phyloP scores from a whole-genome alignment of 2,329 filamentous ascomycete genomes.

The Paecilomyces sp. region DNA sequence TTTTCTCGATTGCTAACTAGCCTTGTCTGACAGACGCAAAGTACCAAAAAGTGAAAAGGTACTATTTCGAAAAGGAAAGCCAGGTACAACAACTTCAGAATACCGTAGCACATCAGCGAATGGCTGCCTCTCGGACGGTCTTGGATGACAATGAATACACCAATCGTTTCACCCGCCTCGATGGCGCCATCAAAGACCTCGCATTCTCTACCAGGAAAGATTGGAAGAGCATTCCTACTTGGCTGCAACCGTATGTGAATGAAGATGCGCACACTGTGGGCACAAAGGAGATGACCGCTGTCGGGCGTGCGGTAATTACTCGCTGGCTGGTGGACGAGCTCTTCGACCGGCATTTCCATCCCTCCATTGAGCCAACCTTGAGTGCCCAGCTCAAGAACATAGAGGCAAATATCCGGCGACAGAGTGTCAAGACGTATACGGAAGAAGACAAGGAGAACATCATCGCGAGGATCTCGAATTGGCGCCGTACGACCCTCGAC shows the following conservation, averaged over 20 bases:
- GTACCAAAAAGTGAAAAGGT: slow-evolving; percentile 95
- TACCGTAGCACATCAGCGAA: slow-evolving; percentile 89
- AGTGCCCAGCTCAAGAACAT: slow-evolving; percentile 77
- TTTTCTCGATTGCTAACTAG: background rate
- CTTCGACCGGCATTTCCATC: slow-evolving; percentile 89
- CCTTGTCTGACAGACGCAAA: slow-evolving; percentile 61
- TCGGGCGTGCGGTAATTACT: slow-evolving; percentile 81
- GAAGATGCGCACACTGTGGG: slow-evolving; percentile 77
- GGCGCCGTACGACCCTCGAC: slow-evolving; percentile 89
- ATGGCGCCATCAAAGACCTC: slow-evolving; percentile 89
- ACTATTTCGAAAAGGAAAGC: slow-evolving; percentile 87
- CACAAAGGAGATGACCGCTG: slow-evolving; percentile 96
- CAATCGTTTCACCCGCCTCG: slow-evolving; percentile 80
- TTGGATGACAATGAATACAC: slow-evolving; percentile 93
- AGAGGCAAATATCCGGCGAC: slow-evolving; percentile 77
- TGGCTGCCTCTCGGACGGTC: slow-evolving; percentile 88
- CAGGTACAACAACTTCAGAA: slow-evolving; percentile 95
- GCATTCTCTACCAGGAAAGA: slow-evolving; percentile 95
- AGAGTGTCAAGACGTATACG: slow-evolving; percentile 64
- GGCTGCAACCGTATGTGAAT: slow-evolving; percentile 75
- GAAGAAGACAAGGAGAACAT: slow-evolving; percentile 86
- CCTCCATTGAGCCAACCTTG: slow-evolving; percentile 67
- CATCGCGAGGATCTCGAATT: slow-evolving; percentile 79
- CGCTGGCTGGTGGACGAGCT: slow-evolving; percentile 87
- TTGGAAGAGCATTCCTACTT: slow-evolving; percentile 74